Conservation (phyloP, 1,284 basidiomycete genomes). For the Ganoderma sinense region DNA sequence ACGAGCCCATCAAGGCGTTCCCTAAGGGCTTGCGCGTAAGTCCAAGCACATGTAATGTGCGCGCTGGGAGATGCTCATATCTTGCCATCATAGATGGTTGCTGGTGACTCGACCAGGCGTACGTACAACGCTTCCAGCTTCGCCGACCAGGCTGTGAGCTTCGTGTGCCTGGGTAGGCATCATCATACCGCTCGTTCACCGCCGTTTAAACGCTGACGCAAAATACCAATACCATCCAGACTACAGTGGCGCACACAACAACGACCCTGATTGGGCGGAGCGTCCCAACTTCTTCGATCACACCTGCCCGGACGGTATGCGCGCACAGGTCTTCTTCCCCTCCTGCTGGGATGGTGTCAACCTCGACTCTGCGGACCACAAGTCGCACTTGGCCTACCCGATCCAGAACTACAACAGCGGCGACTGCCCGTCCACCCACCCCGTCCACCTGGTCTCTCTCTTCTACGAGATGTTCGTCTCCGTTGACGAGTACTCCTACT, state of each 20-base stretch:
- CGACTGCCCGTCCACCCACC: constrained; percentile 40
- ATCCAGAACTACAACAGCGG: constrained; percentile 44
- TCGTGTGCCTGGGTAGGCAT: constrained; percentile 45
- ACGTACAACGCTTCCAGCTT: constrained; percentile 45
- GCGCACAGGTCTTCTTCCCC: constrained; percentile 53
- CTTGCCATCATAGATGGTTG: constrained; percentile 43
- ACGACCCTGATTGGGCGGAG: constrained; percentile 36
- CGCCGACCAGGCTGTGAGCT: constrained; percentile 50
- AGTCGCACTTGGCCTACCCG: constrained; percentile 60
- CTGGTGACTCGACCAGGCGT: constrained; percentile 45
- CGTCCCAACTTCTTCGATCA: constrained; percentile 40
- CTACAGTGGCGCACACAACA: constrained; percentile 40
- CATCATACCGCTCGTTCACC: not conserved
- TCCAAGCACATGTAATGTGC: not conserved
- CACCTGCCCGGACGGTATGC: constrained; percentile 48
- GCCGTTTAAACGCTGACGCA: not conserved
- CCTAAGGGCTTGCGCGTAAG: constrained; percentile 38
- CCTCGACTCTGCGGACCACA: constrained; percentile 57
- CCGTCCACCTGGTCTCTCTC: constrained; percentile 40
- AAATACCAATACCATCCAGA: constrained; percentile 29
- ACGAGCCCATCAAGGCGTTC: constrained; percentile 36
- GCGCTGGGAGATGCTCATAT: not conserved
- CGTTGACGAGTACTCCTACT: constrained; percentile 33
- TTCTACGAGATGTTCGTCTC: constrained; percentile 41
- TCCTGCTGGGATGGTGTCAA: constrained; percentile 54